These are phyloP conservation scores for Talaromyces piceae DNA, from an alignment of 2,329 filamentous ascomycete genomes.

Conservation along the genomic window DNA sequence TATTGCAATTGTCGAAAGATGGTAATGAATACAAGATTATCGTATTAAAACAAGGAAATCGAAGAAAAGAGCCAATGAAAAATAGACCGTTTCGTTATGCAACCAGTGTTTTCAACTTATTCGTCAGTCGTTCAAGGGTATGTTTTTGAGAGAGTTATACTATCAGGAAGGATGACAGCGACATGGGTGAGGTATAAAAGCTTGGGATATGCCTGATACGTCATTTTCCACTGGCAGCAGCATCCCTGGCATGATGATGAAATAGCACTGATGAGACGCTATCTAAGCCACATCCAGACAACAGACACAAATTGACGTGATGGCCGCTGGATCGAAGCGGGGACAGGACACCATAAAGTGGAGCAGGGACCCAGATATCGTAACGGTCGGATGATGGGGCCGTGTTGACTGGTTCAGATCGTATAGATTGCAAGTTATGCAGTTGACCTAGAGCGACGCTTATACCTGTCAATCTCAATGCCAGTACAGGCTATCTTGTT, in stretches of 20 bases:
- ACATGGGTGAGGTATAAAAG: not conserved
- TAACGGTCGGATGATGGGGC: not conserved
- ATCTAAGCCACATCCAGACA: not conserved
- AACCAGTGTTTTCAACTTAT: not conserved
- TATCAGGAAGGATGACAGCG: not conserved
- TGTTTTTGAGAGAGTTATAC: not conserved
- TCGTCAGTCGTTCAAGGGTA: not conserved
- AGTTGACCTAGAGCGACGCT: not conserved
- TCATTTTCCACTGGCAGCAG: not conserved
- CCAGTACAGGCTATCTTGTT: not conserved
- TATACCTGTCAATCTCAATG: not conserved
- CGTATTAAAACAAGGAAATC: conserved; percentile 6
- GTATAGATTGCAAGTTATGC: not conserved
- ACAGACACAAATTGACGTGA: not conserved
- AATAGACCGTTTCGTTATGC: not conserved
- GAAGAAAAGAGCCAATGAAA: conserved; percentile 4
- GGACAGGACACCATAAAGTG: not conserved
- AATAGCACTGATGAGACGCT: not conserved
- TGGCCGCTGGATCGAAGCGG: not conserved
- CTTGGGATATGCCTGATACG: not conserved
- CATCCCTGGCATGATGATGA: not conserved
- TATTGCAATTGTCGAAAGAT: no score
- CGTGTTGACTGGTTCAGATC: not conserved
- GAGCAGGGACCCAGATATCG: not conserved
- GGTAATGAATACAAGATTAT: not conserved